phyloP scores from a whole-genome alignment of 2,329 filamentous ascomycete genomes.

The Neofusicoccum kwambonambiense region DNA sequence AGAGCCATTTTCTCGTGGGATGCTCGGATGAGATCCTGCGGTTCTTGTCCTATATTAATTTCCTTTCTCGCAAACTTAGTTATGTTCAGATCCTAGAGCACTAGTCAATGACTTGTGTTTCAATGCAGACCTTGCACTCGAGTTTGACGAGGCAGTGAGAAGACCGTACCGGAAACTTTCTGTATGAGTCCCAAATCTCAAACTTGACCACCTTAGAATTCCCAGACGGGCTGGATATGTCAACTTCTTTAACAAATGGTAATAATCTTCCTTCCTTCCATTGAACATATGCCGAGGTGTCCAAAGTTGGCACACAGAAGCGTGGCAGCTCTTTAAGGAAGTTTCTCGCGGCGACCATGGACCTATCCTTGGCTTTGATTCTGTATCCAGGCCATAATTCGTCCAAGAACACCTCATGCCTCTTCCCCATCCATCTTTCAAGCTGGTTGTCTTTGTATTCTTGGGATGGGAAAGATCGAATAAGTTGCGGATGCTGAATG shows the following conservation, averaged over 20 bases:
- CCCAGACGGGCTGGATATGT: not conserved
- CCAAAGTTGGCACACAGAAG: not conserved
- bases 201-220: not conserved
- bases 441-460: conserved; percentile 2
- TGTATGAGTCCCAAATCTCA: not conserved
- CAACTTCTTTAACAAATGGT: not conserved
- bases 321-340: not conserved
- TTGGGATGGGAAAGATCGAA: conserved; percentile 14
- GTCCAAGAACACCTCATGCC: not conserved
- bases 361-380: no score
- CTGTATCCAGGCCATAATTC: not conserved
- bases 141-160: no score
- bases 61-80: not conserved
- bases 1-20: not conserved
- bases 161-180: not conserved
- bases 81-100: not conserved
- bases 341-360: not conserved
- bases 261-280: not conserved
- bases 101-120: no score
- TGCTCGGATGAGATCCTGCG: not conserved
- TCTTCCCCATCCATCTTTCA: not conserved
- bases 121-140: no score
- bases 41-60: not conserved
- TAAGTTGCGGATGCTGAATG: conserved; percentile 16
- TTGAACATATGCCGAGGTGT: not conserved